These are phyloP conservation scores for Cyberlindnera amylophila DNA, from an alignment of 805 yeast genomes.

Conservation along the genomic window DNA sequence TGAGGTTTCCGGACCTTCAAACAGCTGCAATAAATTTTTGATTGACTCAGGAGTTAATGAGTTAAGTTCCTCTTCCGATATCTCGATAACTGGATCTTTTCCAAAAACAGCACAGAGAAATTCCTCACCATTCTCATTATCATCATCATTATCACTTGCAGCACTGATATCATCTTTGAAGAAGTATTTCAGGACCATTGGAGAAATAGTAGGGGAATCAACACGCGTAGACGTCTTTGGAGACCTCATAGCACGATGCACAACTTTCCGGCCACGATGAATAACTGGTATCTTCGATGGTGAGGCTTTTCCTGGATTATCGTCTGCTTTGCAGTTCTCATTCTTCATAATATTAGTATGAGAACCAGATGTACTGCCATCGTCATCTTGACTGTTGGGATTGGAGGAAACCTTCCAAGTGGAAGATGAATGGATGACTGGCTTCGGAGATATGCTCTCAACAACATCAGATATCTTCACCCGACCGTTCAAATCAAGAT, in stretches of 20 bases:
- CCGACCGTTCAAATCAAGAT: too few species aligned
- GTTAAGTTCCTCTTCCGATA: conserved; percentile 8
- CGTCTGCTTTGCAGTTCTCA: neutral
- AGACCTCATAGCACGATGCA: too few species aligned
- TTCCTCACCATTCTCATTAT: conserved; percentile 8
- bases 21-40: conserved; percentile 9
- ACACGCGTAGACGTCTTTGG: too few species aligned
- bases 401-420: neutral
- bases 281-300: too few species aligned
- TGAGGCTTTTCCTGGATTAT: neutral
- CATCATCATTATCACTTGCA: neutral
- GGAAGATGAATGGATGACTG: too few species aligned
- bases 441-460: too few species aligned
- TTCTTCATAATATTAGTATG: neutral
- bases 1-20: conserved; percentile 19
- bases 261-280: too few species aligned
- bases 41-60: conserved; percentile 8
- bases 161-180: neutral
- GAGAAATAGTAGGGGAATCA: too few species aligned
- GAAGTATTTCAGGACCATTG: too few species aligned
- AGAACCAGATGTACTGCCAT: neutral
- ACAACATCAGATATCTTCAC: too few species aligned
- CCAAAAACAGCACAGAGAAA: conserved; percentile 20
- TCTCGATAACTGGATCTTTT: conserved; percentile 16
- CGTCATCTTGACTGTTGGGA: neutral